These are phyloP conservation scores for Solanum habrochaites DNA, from an alignment of 257 asterid species.

Conservation along the genomic window DNA sequence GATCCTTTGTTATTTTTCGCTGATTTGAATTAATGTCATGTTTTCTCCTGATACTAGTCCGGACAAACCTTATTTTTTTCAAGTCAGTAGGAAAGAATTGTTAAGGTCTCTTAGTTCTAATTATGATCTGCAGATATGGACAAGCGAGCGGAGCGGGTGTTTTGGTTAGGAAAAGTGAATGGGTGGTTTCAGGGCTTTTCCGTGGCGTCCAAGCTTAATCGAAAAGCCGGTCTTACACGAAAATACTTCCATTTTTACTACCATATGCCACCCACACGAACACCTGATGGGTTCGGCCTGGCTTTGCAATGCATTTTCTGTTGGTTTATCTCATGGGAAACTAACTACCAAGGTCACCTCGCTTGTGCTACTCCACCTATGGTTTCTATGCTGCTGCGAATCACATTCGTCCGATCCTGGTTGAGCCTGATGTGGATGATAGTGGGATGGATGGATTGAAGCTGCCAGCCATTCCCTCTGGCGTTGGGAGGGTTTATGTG, in stretches of 20 bases:
- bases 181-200: too few relatives aligned
- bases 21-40: too few relatives aligned
- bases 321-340: constrained; percentile 92
- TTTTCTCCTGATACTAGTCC: too few relatives aligned
- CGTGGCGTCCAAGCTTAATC: too few relatives aligned
- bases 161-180: too few relatives aligned
- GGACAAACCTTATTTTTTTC: too few relatives aligned
- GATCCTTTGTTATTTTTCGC: too few relatives aligned
- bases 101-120: too few relatives aligned
- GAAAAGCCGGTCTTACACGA: constrained; percentile 73
- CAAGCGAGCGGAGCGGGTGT: too few relatives aligned
- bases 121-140: too few relatives aligned
- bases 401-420: constrained; percentile 92
- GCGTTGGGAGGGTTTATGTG: constrained; percentile 92
- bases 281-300: constrained; percentile 93
- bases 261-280: constrained; percentile 89
- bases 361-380: constrained; percentile 97
- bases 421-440: constrained; percentile 92
- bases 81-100: too few relatives aligned
- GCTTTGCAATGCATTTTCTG: constrained; percentile 90
- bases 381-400: constrained; percentile 93
- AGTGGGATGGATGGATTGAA: constrained; percentile 91
- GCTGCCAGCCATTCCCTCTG: constrained; percentile 88
- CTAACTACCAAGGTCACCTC: constrained; percentile 85
- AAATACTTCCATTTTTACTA: constrained; percentile 78